Percentiles rank a stretch among this genome's conserved stretches.
phyloP scores from a whole-genome alignment of 2,329 filamentous ascomycete genomes.

The Penicillium sp. region DNA sequence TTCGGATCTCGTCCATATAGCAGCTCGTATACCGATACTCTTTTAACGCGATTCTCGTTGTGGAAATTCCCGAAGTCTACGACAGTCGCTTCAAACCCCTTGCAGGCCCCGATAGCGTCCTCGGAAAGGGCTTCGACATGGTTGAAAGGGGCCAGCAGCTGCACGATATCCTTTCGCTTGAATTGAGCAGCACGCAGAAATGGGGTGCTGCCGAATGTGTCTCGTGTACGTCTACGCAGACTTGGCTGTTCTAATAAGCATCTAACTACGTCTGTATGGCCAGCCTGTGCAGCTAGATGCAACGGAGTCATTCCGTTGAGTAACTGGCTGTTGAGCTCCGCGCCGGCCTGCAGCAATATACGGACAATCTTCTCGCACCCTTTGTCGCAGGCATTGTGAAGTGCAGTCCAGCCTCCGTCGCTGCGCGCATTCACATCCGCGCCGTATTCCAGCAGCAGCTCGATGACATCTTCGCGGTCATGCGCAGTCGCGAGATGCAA shows the following conservation, averaged over 20 bases:
- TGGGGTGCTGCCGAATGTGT: constrained; percentile 39
- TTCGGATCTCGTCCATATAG: constrained; percentile 50
- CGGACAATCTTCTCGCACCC: constrained; percentile 44
- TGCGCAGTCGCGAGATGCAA: constrained; percentile 49
- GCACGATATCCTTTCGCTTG: constrained; percentile 34
- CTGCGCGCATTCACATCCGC: constrained; percentile 47
- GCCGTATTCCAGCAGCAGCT: constrained; percentile 40
- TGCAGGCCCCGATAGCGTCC: constrained; percentile 43
- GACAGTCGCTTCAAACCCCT: constrained; percentile 50
- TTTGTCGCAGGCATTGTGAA: constrained; percentile 53
- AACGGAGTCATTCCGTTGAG: constrained; percentile 37
- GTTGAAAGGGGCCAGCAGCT: constrained; percentile 34
- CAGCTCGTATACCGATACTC: constrained; percentile 49
- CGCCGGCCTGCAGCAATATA: constrained; percentile 37
- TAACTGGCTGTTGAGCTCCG: constrained; percentile 35
- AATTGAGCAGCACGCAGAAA: constrained; percentile 39
- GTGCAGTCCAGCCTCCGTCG: constrained; percentile 51
- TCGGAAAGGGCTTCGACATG: constrained; percentile 33
- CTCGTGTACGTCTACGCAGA: constrained; percentile 29
- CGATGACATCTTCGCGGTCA: constrained; percentile 34
- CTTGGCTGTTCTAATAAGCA: constrained; percentile 30
- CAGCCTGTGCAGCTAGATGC: constrained; percentile 38
- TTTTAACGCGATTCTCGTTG: constrained; percentile 44
- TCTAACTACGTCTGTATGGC: constrained; percentile 34
- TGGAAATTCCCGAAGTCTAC: constrained; percentile 50